Conservation (phyloP, 2,329 filamentous ascomycete genomes). For the Myriosclerotinia duriaeana region DNA sequence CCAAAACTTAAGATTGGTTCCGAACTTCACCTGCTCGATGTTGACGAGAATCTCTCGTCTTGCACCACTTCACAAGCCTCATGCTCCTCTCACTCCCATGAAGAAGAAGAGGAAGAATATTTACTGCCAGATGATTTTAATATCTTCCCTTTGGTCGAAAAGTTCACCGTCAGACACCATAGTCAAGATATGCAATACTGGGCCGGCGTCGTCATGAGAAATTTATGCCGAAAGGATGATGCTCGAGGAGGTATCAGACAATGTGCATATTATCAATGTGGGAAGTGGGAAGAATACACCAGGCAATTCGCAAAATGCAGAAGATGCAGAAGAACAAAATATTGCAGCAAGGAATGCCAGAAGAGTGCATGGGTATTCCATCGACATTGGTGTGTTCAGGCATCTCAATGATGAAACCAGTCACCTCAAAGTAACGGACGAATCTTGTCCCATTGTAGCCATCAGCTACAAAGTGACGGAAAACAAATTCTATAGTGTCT, state of each 20-base stretch:
- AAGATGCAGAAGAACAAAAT: conserved; percentile 92
- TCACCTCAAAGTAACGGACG: not conserved
- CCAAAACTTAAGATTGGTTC: conserved; percentile 86
- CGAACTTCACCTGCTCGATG: conserved; percentile 78
- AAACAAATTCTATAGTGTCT: conserved; percentile 21
- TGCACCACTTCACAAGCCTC: conserved; percentile 43
- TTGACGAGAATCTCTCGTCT: conserved; percentile 52
- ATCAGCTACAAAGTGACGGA: not conserved
- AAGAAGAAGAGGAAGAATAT: conserved; percentile 78
- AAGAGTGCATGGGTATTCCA: conserved; percentile 99
- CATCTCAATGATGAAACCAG: conserved; percentile 41
- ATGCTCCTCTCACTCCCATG: conserved; percentile 47
- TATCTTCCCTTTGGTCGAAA: conserved; percentile 96
- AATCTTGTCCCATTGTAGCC: not conserved
- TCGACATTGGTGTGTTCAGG: conserved; percentile 92
- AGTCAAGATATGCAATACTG: conserved; percentile 99
- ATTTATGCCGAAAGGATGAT: conserved; percentile 97
- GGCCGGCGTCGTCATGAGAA: conserved; percentile 98
- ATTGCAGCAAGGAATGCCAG: conserved; percentile 99
- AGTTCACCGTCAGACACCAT: conserved; percentile 94
- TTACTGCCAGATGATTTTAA: conserved; percentile 92
- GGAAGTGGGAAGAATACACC: conserved; percentile 96
- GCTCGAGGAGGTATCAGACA: conserved; percentile 90
- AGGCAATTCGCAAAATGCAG: conserved; percentile 98
- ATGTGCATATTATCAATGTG: conserved; percentile 96